Evolutionary conservation across 371 early-diverging fungal species (phyloP), one percentile per base, ranked within the genome.

Genomic region (Lichtheimia ornata): DNA sequence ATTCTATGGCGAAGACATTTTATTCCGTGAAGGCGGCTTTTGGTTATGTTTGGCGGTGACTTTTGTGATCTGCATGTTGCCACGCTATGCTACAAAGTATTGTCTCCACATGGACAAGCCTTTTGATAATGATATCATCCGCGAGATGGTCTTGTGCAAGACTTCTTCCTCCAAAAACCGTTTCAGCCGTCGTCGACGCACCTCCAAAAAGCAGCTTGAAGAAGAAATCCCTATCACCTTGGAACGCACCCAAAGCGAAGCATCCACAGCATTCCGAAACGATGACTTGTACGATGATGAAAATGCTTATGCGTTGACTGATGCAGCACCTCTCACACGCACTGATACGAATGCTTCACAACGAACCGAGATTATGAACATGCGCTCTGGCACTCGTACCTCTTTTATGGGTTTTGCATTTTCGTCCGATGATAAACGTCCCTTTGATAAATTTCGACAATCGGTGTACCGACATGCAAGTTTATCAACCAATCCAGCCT

Each of bases 91-190:
- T 5, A 67, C 80, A 40, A 81, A 82, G 50, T 81, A 78, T 44
- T 74, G 71, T n/a, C 68, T 82, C 24, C 84, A 76, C 49, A 74
- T 74, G 62, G 76, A 81, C 22, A 50, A 67, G 53, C 90, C 90
- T 0, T 77, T 71, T 44, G 90, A 90, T 53, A 83, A 84, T 17
- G 90, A 87, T 57, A 82, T 90, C 20, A 69, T 87, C 5, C 80
- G 83, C 4, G 90, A 90, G 59, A 63, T 78, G 5, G 81, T 76
- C 3, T 55, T 79, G 13, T 74, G 75, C 27, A 64, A 64, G 14
- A 22, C 28, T n/a, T 27, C 18, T 18, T 24, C 40, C 1, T 44
- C 53, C 35, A 40, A 47, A 13, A 35, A 35, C 9, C 40, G 52
- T n/a, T 50, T 55, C 50, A 49, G 27, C 11, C 25, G 58, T 28